Percentiles rank a stretch among this genome's conserved stretches.
These are phyloP conservation scores for Solanum aculeatissimum DNA, from an alignment of 305 asterid species.

Conservation along the genomic window DNA sequence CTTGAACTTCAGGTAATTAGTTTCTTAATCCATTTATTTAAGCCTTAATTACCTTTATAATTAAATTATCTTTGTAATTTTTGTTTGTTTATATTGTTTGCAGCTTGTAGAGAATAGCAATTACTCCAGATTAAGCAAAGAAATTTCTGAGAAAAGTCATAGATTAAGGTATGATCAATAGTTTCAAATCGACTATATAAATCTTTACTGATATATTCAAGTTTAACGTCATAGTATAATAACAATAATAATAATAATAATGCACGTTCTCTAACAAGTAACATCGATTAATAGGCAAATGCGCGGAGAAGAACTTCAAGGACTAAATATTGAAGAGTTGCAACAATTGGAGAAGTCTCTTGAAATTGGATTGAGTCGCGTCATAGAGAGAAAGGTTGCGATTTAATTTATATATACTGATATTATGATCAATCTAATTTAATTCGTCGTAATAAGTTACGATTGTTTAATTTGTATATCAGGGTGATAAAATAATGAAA, in stretches of 20 bases:
- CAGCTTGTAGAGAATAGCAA: slow-evolving; percentile 66
- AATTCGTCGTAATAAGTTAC: background rate
- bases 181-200: background rate
- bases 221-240: background rate
- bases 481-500: slow-evolving; percentile 54
- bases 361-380: slow-evolving; percentile 60
- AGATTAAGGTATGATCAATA: slow-evolving; percentile 31
- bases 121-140: slow-evolving; percentile 41
- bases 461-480: background rate
- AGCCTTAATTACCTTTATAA: background rate
- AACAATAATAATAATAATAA: background rate
- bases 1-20: slow-evolving; percentile 54
- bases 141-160: slow-evolving; percentile 51
- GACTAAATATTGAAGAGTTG: slow-evolving; percentile 54
- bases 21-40: background rate
- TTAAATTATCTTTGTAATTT: background rate
- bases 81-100: background rate
- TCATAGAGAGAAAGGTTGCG: slow-evolving; percentile 48
- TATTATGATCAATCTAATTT: background rate
- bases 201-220: background rate
- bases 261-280: background rate
- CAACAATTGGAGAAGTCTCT: slow-evolving; percentile 57
- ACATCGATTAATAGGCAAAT: slow-evolving; percentile 32
- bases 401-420: background rate
- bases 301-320: slow-evolving; percentile 91